Base-by-base conservation (phyloP, 495 filamentous ascomycete genomes). In the Aspergillus cristatus region DNA sequence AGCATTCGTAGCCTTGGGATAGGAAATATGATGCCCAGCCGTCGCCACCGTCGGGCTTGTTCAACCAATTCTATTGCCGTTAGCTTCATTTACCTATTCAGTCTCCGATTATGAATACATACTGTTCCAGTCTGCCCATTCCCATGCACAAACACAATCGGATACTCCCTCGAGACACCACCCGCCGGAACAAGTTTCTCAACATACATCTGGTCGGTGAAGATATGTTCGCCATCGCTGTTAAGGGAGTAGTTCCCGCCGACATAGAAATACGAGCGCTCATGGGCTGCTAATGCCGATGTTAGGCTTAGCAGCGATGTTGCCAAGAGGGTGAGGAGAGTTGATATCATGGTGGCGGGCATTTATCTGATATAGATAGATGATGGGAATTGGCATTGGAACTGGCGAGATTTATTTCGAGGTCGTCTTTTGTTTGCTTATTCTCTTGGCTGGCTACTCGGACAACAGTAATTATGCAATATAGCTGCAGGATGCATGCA, bases 141-240 rank as follows among this genome's bases (percentile, higher is more conserved):
- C 6, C 72, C 74, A 34, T 76, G 71, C 28, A 75, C 62, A 34
- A 77, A 65, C 30, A 79, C 48, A 14, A 78, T 50, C 1, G 73
- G 74, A 42, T 59, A 55, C 3, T 49, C 42, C 42, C 57, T 38
- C 33, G 43, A 20, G 20, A 20, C 33, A 4, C 41, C 45, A 11
- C 8, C 40, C 5, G 29, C 7, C 1, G 72, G 72, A 10, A 51
- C 54, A 28, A 78, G 47, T 28, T 65, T 60, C 53, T 78, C 74
- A n/a, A 76, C 72, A 48, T 76, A 75, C 55, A 75, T 73, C 56
- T 75, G 70, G 28, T 63, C 64, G 15, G 57, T 50, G 32, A 68
- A 53, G 7, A 65, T 37, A 45, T 68, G 58, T 7, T 52, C 42
- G 25, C 65, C 62, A n/a, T 42, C 35, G 14, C 32, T 28, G 35